phyloP scores from a whole-genome alignment of 768 basidiomycete genomes.

The Trichaptum fuscoviolaceum region DNA sequence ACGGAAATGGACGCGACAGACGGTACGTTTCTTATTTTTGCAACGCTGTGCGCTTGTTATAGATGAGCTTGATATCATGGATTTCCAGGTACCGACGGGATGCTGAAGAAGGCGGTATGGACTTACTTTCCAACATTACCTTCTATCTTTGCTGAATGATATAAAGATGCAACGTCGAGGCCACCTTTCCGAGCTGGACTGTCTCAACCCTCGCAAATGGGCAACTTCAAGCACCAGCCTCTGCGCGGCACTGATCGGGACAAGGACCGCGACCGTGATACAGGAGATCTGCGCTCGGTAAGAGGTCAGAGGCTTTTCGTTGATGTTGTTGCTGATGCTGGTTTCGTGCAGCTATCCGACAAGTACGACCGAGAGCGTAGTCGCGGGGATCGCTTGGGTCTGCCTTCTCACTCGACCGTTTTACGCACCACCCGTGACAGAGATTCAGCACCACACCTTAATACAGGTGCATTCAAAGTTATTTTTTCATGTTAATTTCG shows the following conservation, averaged over 20 bases:
- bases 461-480: conserved; percentile 32
- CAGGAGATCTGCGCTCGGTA: conserved; percentile 69
- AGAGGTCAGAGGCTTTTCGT: conserved; percentile 18
- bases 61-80: conserved; percentile 9
- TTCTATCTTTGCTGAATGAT: conserved; percentile 9
- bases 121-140: conserved; percentile 1
- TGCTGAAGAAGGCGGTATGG: conserved; percentile 64
- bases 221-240: conserved; percentile 88
- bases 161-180: conserved; percentile 47
- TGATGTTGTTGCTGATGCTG: neutral
- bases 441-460: conserved; percentile 58
- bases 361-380: conserved; percentile 64
- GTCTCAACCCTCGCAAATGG: conserved; percentile 87
- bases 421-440: conserved; percentile 60
- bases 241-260: conserved; percentile 59
- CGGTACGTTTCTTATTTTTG: conserved; percentile 39
- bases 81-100: conserved; percentile 66
- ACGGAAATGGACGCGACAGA: conserved; percentile 57
- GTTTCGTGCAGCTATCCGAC: conserved; percentile 60
- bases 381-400: conserved; percentile 51
- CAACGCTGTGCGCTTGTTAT: conserved; percentile 10
- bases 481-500: neutral
- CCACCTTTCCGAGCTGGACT: conserved; percentile 67
- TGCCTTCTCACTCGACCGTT: conserved; percentile 37
- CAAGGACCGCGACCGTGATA: conserved; percentile 43